Percentiles rank a stretch among this genome's conserved stretches.
Evolutionary conservation across 768 basidiomycete genomes (phyloP).

Genomic region (Strobilomyces dryophilus): DNA sequence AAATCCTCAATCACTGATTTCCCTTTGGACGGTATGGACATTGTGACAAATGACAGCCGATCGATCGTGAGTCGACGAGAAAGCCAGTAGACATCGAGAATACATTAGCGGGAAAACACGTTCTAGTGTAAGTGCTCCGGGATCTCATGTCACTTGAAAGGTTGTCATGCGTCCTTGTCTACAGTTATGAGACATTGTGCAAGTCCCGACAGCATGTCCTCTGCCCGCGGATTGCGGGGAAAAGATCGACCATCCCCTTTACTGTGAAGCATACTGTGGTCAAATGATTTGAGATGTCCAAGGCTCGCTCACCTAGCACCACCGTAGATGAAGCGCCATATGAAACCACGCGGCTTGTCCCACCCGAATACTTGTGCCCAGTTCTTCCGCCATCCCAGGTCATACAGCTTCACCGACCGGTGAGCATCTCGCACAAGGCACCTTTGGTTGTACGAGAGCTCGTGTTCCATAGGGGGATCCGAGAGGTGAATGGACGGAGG

Average conservation of each 20-base stretch:
- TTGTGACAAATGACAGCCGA: background rate
- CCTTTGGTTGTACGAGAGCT: constrained; percentile 63
- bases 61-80: constrained; percentile 3
- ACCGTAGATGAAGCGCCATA: constrained; percentile 52
- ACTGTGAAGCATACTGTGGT: constrained; percentile 29
- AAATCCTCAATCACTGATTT: background rate
- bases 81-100: constrained; percentile 6
- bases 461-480: constrained; percentile 67
- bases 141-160: background rate
- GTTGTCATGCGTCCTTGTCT: constrained; percentile 44
- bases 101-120: constrained; percentile 1
- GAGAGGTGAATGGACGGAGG: constrained; percentile 49
- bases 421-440: constrained; percentile 63
- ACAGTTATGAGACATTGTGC: constrained; percentile 56
- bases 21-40: background rate
- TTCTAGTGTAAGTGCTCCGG: constrained; percentile 1
- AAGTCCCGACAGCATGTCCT: constrained; percentile 61
- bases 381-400: constrained; percentile 71
- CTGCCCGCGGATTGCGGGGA: constrained; percentile 63
- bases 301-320: constrained; percentile 53
- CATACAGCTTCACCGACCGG: constrained; percentile 56
- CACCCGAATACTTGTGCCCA: constrained; percentile 67
- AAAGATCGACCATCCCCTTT: constrained; percentile 66
- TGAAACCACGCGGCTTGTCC: constrained; percentile 48
- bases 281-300: background rate